phyloP scores from a whole-genome alignment of 495 filamentous ascomycete species.

The Neurospora sp. region DNA sequence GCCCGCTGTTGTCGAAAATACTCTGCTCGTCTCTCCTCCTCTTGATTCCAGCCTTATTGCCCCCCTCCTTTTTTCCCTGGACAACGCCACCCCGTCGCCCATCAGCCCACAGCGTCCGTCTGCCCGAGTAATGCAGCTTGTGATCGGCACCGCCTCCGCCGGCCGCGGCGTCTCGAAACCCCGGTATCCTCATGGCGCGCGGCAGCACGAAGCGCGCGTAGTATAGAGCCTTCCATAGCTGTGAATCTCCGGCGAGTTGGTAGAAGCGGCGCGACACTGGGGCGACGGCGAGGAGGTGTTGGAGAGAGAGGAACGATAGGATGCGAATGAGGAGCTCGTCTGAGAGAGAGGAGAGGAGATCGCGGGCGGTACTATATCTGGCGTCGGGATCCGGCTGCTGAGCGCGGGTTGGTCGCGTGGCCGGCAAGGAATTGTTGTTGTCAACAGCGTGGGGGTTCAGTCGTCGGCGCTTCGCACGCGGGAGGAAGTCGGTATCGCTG shows the following conservation, averaged over 20 bases:
- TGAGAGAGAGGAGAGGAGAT: slow-evolving; percentile 52
- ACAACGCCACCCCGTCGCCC: slow-evolving; percentile 35
- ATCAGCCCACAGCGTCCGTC: slow-evolving; percentile 74
- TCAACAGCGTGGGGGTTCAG: neutral
- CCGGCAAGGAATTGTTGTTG: too few relatives aligned
- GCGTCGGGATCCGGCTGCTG: neutral
- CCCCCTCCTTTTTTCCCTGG: slow-evolving; percentile 32
- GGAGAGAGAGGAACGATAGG: slow-evolving; percentile 61
- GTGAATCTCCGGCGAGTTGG: slow-evolving; percentile 66
- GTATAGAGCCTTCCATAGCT: slow-evolving; percentile 86
- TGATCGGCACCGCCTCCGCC: slow-evolving; percentile 13
- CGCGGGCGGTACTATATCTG: slow-evolving; percentile 4
- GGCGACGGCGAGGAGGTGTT: slow-evolving; percentile 59
- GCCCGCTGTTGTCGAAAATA: neutral
- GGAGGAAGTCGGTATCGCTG: neutral
- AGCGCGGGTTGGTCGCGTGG: neutral
- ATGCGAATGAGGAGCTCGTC: slow-evolving; percentile 85
- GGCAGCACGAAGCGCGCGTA: slow-evolving; percentile 85
- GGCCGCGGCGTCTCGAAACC: slow-evolving; percentile 39
- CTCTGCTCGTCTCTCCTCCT: neutral
- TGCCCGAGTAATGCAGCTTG: slow-evolving; percentile 56
- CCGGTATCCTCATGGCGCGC: slow-evolving; percentile 66
- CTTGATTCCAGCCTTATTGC: neutral
- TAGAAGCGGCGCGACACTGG: slow-evolving; percentile 73
- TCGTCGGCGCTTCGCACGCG: neutral